Evolutionary conservation across 768 basidiomycete genomes (phyloP).

Genomic region (Pulveroboletus sp.): DNA sequence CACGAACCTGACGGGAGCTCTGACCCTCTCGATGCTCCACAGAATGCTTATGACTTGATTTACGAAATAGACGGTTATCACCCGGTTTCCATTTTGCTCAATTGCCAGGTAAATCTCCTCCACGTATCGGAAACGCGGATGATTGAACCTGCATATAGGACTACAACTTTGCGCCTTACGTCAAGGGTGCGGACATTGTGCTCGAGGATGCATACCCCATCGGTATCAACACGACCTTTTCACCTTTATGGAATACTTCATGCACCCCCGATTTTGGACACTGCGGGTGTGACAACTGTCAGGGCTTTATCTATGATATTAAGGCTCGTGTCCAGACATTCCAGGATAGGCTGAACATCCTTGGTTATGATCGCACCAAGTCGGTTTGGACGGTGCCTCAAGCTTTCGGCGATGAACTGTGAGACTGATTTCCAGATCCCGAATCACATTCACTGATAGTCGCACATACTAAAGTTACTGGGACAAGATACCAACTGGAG

Average conservation of each 20-base stretch:
- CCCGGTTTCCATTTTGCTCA: slow-evolving; percentile 53
- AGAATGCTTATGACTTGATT: slow-evolving; percentile 40
- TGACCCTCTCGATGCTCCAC: slow-evolving; percentile 52
- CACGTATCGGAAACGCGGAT: fast-evolving
- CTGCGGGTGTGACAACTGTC: slow-evolving; percentile 72
- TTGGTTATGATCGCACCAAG: slow-evolving; percentile 65
- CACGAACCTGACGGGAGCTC: slow-evolving; percentile 76
- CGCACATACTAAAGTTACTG: slow-evolving; percentile 21
- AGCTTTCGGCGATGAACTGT: slow-evolving; percentile 58
- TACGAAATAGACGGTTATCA: slow-evolving; percentile 54
- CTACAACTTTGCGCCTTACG: slow-evolving; percentile 60
- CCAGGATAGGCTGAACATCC: slow-evolving; percentile 52
- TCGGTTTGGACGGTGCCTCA: slow-evolving; percentile 79
- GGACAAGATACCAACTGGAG: slow-evolving; percentile 27
- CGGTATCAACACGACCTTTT: slow-evolving; percentile 64
- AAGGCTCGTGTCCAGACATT: slow-evolving; percentile 64
- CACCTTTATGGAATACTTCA: slow-evolving; percentile 54
- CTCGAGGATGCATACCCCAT: slow-evolving; percentile 43
- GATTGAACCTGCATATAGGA: slow-evolving; percentile 35
- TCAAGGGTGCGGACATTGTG: slow-evolving; percentile 65
- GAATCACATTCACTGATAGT: neutral
- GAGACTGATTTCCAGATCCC: neutral
- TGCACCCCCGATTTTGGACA: slow-evolving; percentile 68
- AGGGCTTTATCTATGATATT: slow-evolving; percentile 64
- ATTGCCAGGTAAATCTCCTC: slow-evolving; percentile 35